phyloP scores from a whole-genome alignment of 352 stramenopile genomes.

The Phytophthora agathidicida region DNA sequence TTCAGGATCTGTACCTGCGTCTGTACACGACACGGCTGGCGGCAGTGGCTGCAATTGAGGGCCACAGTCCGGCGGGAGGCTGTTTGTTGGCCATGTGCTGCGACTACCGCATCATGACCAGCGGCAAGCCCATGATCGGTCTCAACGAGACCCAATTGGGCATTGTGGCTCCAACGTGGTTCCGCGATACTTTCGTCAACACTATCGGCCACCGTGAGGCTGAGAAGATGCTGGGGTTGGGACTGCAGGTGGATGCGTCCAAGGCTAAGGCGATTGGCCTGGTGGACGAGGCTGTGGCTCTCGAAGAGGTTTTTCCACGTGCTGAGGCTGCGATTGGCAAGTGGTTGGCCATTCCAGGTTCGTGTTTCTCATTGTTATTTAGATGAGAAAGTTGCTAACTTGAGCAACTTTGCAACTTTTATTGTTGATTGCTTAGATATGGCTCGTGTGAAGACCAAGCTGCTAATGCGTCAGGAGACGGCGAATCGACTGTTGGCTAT shows the following conservation, averaged over 20 bases:
- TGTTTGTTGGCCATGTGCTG: constrained; percentile 95
- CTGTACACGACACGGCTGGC: constrained; percentile 92
- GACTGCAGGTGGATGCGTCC: constrained; percentile 76
- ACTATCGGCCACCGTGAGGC: constrained; percentile 84
- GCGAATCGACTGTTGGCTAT: constrained; percentile 57
- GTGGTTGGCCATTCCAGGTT: constrained; percentile 85
- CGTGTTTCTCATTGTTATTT: background rate
- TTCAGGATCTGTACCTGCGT: constrained; percentile 94
- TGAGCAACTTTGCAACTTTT: background rate
- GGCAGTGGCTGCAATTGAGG: constrained; percentile 90
- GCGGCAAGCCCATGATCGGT: constrained; percentile 88
- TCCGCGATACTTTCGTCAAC: constrained; percentile 84
- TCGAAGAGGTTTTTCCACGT: constrained; percentile 81
- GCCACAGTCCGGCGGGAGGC: constrained; percentile 92
- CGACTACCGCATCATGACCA: constrained; percentile 95
- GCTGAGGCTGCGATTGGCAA: constrained; percentile 67
- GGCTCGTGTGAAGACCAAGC: constrained; percentile 78
- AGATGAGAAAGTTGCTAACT: background rate
- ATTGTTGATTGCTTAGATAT: constrained; percentile 37
- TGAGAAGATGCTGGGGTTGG: constrained; percentile 86
- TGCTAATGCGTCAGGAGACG: constrained; percentile 78
- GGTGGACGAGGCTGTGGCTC: constrained; percentile 74
- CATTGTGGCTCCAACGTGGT: constrained; percentile 88
- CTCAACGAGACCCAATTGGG: constrained; percentile 95
- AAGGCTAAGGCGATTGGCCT: constrained; percentile 80